Conservation (phyloP, 225 moss, liverwort and hornwort species). For the Anthoceros angustus region DNA sequence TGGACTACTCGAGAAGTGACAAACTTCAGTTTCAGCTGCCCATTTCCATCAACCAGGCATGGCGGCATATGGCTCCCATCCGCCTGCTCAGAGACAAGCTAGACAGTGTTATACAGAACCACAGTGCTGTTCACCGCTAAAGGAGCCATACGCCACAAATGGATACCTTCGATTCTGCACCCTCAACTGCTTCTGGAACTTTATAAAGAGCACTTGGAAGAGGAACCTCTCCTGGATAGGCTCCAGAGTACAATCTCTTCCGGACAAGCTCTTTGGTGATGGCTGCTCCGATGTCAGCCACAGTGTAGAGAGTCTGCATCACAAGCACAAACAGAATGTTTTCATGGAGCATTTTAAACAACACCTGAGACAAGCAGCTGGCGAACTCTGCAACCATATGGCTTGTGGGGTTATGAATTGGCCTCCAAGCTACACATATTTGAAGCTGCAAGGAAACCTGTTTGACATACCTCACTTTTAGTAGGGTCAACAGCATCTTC, state of each 20-base stretch:
- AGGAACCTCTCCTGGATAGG: constrained; percentile 64
- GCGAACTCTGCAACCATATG: neutral
- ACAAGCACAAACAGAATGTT: neutral
- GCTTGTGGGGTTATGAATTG: neutral
- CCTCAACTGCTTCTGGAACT: constrained; percentile 30
- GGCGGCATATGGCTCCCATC: constrained; percentile 94
- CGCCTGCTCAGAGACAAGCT: constrained; percentile 24
- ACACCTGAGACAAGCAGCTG: neutral
- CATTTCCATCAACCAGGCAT: constrained; percentile 70
- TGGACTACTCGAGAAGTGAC: constrained; percentile 47
- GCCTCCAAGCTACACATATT: neutral
- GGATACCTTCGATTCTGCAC: constrained; percentile 12
- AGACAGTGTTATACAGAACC: neutral
- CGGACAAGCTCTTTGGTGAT: constrained; percentile 77
- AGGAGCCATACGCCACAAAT: constrained; percentile 17
- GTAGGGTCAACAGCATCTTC: constrained; percentile 57
- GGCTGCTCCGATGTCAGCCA: constrained; percentile 73
- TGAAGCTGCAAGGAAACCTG: neutral
- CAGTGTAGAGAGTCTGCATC: constrained; percentile 43
- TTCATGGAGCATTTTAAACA: neutral
- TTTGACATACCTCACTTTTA: constrained; percentile 44
- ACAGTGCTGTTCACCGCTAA: neutral
- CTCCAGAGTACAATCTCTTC: constrained; percentile 58
- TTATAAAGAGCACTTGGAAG: constrained; percentile 63
- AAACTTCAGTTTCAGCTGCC: constrained; percentile 42